phyloP scores from a whole-genome alignment of 345 rosid genomes.

The Ceriops tagal region DNA sequence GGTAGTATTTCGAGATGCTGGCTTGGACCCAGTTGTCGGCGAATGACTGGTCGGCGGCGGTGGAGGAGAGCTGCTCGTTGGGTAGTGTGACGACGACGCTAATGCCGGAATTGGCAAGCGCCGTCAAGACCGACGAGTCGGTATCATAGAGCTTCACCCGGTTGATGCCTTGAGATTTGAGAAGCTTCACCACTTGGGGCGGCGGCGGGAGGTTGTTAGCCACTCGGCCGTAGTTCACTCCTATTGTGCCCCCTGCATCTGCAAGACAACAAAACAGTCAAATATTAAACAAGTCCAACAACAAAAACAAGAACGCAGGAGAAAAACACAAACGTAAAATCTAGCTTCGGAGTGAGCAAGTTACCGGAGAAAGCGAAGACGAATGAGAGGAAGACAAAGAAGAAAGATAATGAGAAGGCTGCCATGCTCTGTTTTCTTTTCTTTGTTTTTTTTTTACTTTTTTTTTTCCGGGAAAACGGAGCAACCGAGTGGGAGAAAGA shows the following conservation, averaged over 20 bases:
- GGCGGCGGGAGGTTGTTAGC: constrained; percentile 74
- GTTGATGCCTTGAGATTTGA: constrained; percentile 26
- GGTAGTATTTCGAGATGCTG: constrained; percentile 53
- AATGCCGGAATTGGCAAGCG: constrained; percentile 63
- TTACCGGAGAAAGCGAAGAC: constrained; percentile 35
- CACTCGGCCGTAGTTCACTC: constrained; percentile 83
- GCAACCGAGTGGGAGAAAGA: constrained; percentile 9
- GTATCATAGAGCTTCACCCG: constrained; percentile 37
- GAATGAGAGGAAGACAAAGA: constrained; percentile 33
- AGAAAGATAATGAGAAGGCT: constrained; percentile 3
- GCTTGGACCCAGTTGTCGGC: constrained; percentile 78
- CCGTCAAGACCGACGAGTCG: constrained; percentile 55
- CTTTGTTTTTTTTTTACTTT: too few relatives aligned
- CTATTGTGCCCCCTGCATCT: constrained; percentile 51
- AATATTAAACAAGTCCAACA: neutral
- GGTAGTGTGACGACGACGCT: constrained; percentile 69
- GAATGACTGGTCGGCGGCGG: constrained; percentile 66
- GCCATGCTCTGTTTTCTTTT: constrained; percentile 26
- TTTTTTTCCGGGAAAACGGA: neutral
- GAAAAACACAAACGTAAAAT: neutral
- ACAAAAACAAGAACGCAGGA: neutral
- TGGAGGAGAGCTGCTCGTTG: constrained; percentile 65
- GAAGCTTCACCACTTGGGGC: constrained; percentile 40
- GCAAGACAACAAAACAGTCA: constrained; percentile 1
- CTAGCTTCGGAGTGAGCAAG: neutral